These are phyloP conservation scores for Sporothrix globosa DNA, from an alignment of 2,329 filamentous ascomycete species.

Conservation along the genomic window DNA sequence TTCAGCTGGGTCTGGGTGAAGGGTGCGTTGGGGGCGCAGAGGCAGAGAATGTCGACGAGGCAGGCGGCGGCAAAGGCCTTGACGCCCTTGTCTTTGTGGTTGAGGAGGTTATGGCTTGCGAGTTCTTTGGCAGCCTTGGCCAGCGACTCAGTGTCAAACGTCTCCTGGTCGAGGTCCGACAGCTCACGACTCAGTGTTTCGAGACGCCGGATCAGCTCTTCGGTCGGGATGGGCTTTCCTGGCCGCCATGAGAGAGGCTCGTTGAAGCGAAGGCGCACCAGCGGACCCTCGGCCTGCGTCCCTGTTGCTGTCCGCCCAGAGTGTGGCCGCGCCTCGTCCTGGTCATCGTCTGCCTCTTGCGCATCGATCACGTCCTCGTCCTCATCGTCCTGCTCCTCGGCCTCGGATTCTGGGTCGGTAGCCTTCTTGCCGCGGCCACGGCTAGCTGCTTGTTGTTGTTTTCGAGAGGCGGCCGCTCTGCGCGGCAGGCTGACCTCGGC, in stretches of 20 bases:
- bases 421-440: constrained; percentile 22
- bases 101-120: constrained; percentile 76
- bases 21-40: constrained; percentile 93
- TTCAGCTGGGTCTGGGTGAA: constrained; percentile 89
- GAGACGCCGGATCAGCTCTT: constrained; percentile 78
- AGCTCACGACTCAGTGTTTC: constrained; percentile 82
- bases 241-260: constrained; percentile 89
- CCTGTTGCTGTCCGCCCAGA: neutral
- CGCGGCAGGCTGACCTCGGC: constrained; percentile 31
- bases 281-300: constrained; percentile 43
- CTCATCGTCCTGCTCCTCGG: constrained; percentile 27
- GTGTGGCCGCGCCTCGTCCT: constrained; percentile 23
- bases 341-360: constrained; percentile 16
- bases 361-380: constrained; percentile 23
- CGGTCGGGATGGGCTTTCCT: constrained; percentile 83
- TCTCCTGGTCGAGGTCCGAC: constrained; percentile 82
- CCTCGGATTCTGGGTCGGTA: constrained; percentile 28
- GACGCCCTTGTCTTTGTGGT: constrained; percentile 92
- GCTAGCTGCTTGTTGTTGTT: constrained; percentile 21
- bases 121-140: constrained; percentile 82
- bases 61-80: constrained; percentile 87
- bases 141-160: constrained; percentile 80
- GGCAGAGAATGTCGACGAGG: constrained; percentile 86
- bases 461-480: constrained; percentile 28
- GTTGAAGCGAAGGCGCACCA: constrained; percentile 70